Evolutionary conservation across 106 monocot genomes (phyloP).

Genomic region (Dioscorea alata): DNA sequence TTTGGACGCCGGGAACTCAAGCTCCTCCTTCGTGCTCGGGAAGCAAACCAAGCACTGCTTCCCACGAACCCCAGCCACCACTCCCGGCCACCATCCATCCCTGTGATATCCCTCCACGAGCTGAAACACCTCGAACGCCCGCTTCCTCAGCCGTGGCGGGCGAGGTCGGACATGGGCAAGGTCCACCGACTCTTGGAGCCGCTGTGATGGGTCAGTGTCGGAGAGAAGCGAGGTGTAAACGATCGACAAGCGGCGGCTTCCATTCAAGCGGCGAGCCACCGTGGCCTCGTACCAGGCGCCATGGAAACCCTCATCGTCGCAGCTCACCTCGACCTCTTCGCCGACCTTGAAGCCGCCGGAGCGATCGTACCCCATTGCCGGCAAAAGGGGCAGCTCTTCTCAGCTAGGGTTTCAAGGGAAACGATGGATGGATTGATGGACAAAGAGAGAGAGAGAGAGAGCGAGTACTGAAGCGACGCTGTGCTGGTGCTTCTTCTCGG

Average conservation of each 20-base stretch:
- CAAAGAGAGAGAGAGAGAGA: neutral
- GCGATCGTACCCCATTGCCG: neutral
- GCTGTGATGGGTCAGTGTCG: slow-evolving; percentile 2
- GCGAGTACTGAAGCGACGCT: neutral
- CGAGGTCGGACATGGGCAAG: slow-evolving; percentile 14
- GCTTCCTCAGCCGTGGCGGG: neutral
- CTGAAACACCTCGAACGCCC: neutral
- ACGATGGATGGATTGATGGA: neutral
- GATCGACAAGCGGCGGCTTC: neutral
- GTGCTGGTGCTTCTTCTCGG: too few species aligned
- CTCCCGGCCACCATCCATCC: slow-evolving; percentile 24
- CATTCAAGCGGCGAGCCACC: neutral
- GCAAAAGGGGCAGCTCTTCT: neutral
- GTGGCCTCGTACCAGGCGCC: slow-evolving; percentile 26
- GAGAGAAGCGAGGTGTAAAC: slow-evolving; percentile 11
- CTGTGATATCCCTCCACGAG: slow-evolving; percentile 23
- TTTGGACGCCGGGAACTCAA: neutral
- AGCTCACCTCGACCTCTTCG: slow-evolving; percentile 17
- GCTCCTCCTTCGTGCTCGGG: slow-evolving; percentile 13
- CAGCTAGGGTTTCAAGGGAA: slow-evolving; percentile 3
- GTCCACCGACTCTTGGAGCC: slow-evolving; percentile 12
- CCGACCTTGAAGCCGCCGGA: neutral
- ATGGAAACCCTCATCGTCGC: slow-evolving; percentile 23
- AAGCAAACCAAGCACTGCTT: slow-evolving; percentile 2
- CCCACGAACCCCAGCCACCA: neutral